Base-by-base conservation (phyloP, 2,329 filamentous ascomycete species). In the Clarireedia homoeocarpa region DNA sequence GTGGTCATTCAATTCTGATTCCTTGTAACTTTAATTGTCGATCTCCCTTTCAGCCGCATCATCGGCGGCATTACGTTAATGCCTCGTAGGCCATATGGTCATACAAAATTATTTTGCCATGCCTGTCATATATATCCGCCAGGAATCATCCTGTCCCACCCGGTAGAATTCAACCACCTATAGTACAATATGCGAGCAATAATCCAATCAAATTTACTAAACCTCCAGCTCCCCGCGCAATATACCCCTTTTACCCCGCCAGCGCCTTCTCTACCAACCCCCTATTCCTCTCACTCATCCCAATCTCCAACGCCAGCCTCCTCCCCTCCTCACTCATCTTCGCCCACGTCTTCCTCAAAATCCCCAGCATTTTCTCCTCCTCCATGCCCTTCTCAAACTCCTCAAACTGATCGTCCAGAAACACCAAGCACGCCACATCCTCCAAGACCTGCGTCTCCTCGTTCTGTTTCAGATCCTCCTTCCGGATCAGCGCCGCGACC, bases 401-500 rank as follows among this genome's bases (percentile, higher is more conserved):
- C 65, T 91, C 89, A 61, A 95, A 87, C 68, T 94, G 88, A 68
- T 92, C 89, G 68, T 94, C 89, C 62, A 95, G 72, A 69, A 95
- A 95, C 27, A 95, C 89, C 55, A 95, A 73, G 68, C 89, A 95
- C 3, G 90, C 90, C 47, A 90, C 87, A 72, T 95, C 90, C 74
- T 95, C 90, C 59, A 95, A 75, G 6, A 82, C 77, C 74, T 92
- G 87, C 54, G 85, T 84, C 69, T 90, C 86, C 58, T 77, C 75
- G 57, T 83, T 79, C 53, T 74, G 73, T 66, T 77, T 78, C 63
- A 95, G 72, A 55, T 84, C 83, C 69, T 94, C 88, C 72, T 95
- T 95, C 59, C 87, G 77, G 53, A 95, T 85, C 70, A 94, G 72
- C n/a, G 79, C 77, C 2, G 80, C 86, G 1, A 92, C 81, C 36